Percentiles rank a stretch among this genome's conserved stretches.
Evolutionary conservation across 306 rosid genomes (phyloP).

Genomic region (Cicer judaicum): DNA sequence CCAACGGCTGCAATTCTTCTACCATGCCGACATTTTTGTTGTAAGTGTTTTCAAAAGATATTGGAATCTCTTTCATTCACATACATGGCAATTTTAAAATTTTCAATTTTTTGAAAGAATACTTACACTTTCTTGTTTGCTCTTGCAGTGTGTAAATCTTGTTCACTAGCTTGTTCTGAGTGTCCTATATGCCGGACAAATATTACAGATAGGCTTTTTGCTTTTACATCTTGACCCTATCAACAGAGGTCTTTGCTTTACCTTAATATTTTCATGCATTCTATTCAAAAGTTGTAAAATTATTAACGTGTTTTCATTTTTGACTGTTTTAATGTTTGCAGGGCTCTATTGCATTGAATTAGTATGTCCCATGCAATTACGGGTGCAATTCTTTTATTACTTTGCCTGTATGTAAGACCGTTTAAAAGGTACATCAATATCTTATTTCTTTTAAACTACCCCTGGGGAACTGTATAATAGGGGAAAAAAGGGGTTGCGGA

Average conservation of each 20-base stretch:
- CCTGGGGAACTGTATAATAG: slow-evolving; percentile 68
- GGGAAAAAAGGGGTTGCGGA: slow-evolving; percentile 46
- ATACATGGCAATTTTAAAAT: slow-evolving; percentile 8
- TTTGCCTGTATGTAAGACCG: slow-evolving; percentile 75
- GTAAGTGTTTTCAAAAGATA: slow-evolving; percentile 58
- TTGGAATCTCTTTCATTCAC: background rate
- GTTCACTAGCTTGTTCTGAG: slow-evolving; percentile 97
- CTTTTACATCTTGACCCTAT: slow-evolving; percentile 73
- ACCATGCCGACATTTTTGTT: slow-evolving; percentile 97
- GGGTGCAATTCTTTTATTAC: slow-evolving; percentile 86
- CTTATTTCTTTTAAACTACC: slow-evolving; percentile 53
- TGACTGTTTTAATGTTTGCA: slow-evolving; percentile 47
- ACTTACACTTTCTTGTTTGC: slow-evolving; percentile 33
- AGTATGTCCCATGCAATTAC: slow-evolving; percentile 50
- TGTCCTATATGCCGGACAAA: slow-evolving; percentile 97
- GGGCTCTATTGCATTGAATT: slow-evolving; percentile 55
- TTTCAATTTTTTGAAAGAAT: slow-evolving; percentile 11
- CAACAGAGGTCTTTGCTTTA: slow-evolving; percentile 53
- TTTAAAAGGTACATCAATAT: slow-evolving; percentile 68
- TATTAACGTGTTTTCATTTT: slow-evolving; percentile 7
- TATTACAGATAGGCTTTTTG: slow-evolving; percentile 96
- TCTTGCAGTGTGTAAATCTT: slow-evolving; percentile 82
- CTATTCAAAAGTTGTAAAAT: slow-evolving; percentile 29
- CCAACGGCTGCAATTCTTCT: slow-evolving; percentile 97
- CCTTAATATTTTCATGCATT: background rate